Evolutionary conservation across 805 yeast genomes (phyloP).

Genomic region (Candida nemodendra): DNA sequence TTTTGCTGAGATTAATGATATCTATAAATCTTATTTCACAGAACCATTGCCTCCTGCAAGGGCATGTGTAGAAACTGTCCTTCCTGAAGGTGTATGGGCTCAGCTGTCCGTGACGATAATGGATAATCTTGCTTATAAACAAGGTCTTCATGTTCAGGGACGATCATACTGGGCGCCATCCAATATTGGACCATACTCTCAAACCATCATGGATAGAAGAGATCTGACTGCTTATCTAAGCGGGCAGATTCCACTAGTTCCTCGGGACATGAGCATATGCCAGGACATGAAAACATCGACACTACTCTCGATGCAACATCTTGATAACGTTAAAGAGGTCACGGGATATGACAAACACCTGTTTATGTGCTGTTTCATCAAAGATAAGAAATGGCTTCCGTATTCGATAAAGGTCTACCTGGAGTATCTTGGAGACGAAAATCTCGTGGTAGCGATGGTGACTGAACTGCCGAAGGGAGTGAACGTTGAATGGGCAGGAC

Average conservation of each 20-base stretch:
- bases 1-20: constrained; percentile 59
- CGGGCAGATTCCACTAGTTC: constrained; percentile 89
- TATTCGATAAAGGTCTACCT: constrained; percentile 45
- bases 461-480: constrained; percentile 62
- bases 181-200: constrained; percentile 97
- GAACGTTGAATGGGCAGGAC: constrained; percentile 73
- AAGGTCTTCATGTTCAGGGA: constrained; percentile 88
- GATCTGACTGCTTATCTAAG: constrained; percentile 62
- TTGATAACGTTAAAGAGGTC: constrained; percentile 58
- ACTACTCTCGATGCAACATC: constrained; percentile 70
- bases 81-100: constrained; percentile 39
- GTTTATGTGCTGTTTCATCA: constrained; percentile 55
- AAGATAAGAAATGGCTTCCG: constrained; percentile 31
- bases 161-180: constrained; percentile 98
- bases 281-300: constrained; percentile 36
- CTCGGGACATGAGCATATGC: constrained; percentile 60
- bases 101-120: constrained; percentile 64
- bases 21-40: constrained; percentile 57
- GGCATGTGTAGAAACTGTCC: constrained; percentile 68
- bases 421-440: constrained; percentile 31
- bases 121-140: constrained; percentile 37
- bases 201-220: constrained; percentile 54
- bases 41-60: constrained; percentile 82
- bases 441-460: constrained; percentile 54
- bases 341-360: constrained; percentile 46